Conservation (phyloP, 805 yeast genomes). For the Ogataea nonfermentans region DNA sequence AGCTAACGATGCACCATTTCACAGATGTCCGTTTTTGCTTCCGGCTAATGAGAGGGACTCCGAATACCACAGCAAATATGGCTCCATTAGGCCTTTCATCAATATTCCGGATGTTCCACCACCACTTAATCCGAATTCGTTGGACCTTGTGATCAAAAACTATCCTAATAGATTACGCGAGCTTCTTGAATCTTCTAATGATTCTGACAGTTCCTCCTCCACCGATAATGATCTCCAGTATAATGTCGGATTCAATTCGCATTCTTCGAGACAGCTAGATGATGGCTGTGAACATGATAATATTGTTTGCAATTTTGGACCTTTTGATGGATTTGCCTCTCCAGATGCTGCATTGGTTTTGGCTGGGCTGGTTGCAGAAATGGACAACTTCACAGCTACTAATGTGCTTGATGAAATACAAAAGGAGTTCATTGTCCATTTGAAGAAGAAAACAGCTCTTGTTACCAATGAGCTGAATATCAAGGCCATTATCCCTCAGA, state of each 20-base stretch:
- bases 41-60: slow-evolving; percentile 47
- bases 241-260: background rate
- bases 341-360: slow-evolving; percentile 34
- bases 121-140: slow-evolving; percentile 53
- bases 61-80: slow-evolving; percentile 46
- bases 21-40: slow-evolving; percentile 72
- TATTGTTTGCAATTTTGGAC: slow-evolving; percentile 53
- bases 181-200: slow-evolving; percentile 13
- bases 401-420: slow-evolving; percentile 66
- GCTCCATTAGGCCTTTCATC: slow-evolving; percentile 56
- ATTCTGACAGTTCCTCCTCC: slow-evolving; percentile 7
- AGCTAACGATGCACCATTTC: slow-evolving; percentile 78
- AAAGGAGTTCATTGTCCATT: slow-evolving; percentile 47
- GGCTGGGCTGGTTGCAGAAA: slow-evolving; percentile 34
- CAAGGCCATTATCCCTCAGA: slow-evolving; percentile 47
- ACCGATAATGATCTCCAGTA: slow-evolving; percentile 1
- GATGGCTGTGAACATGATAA: slow-evolving; percentile 52
- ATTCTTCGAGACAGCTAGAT: background rate
- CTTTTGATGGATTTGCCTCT: slow-evolving; percentile 44
- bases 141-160: slow-evolving; percentile 40
- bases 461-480: slow-evolving; percentile 40
- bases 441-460: slow-evolving; percentile 25
- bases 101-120: slow-evolving; percentile 61
- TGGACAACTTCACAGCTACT: slow-evolving; percentile 42
- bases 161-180: slow-evolving; percentile 27